These are phyloP conservation scores for Lipomyces orientalis DNA, from an alignment of 805 yeast species.

Conservation along the genomic window DNA sequence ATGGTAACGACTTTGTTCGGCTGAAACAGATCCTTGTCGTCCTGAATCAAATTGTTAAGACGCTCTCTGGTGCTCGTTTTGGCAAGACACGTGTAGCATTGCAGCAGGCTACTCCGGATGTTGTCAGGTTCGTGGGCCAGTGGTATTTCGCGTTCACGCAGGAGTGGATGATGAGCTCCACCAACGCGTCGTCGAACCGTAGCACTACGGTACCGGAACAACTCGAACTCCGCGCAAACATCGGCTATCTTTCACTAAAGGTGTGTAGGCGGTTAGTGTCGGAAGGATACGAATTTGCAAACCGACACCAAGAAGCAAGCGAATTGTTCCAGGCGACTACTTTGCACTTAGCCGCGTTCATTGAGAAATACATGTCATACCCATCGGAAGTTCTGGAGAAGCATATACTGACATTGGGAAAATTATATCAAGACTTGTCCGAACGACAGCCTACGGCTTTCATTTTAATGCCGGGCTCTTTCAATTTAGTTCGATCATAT, in stretches of 20 bases:
- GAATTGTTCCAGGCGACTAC: conserved; percentile 66
- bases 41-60: conserved; percentile 78
- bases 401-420: conserved; percentile 75
- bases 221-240: conserved; percentile 56
- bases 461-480: conserved; percentile 67
- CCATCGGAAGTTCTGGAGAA: conserved; percentile 59
- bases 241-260: conserved; percentile 79
- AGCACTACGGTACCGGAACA: neutral
- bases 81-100: conserved; percentile 82
- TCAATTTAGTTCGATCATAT: conserved; percentile 64
- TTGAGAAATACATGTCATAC: conserved; percentile 55
- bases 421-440: conserved; percentile 67
- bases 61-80: conserved; percentile 73
- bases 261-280: conserved; percentile 70
- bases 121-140: conserved; percentile 64
- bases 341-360: conserved; percentile 63
- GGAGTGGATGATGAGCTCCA: conserved; percentile 54
- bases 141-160: conserved; percentile 65
- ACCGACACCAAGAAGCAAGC: conserved; percentile 59
- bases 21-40: conserved; percentile 69
- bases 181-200: neutral
- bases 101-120: conserved; percentile 69
- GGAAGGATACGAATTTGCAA: conserved; percentile 69
- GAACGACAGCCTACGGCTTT: conserved; percentile 71
- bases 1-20: conserved; percentile 51